These are phyloP conservation scores for Paecilomyces niveus DNA, from an alignment of 2,329 filamentous ascomycete genomes.

Conservation along the genomic window DNA sequence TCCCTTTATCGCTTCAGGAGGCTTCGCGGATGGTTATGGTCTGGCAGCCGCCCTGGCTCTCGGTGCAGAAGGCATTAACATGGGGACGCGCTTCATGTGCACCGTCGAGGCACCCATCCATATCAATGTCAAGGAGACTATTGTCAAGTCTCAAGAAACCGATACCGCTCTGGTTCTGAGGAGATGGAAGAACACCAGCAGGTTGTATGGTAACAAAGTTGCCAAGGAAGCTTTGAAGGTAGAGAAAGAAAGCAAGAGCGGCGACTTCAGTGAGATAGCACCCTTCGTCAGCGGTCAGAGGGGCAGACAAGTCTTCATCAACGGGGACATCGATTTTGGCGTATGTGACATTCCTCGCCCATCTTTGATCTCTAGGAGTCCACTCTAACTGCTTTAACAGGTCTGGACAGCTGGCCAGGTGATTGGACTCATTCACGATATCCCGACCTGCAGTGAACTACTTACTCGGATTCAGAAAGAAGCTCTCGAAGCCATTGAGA, in stretches of 20 bases:
- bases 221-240: slow-evolving; percentile 71
- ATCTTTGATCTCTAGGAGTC: neutral
- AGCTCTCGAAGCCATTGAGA: slow-evolving; percentile 59
- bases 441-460: slow-evolving; percentile 65
- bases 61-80: slow-evolving; percentile 92
- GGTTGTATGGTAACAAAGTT: slow-evolving; percentile 87
- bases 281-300: slow-evolving; percentile 84
- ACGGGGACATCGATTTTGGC: slow-evolving; percentile 83
- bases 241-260: slow-evolving; percentile 73
- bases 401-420: slow-evolving; percentile 97
- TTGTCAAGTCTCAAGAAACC: slow-evolving; percentile 80
- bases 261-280: slow-evolving; percentile 84
- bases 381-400: slow-evolving; percentile 36
- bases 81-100: slow-evolving; percentile 98
- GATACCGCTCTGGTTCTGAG: slow-evolving; percentile 84
- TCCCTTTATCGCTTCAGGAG: slow-evolving; percentile 92
- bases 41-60: slow-evolving; percentile 84
- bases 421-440: slow-evolving; percentile 79
- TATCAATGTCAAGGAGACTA: slow-evolving; percentile 85
- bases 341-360: slow-evolving; percentile 47
- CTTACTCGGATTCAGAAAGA: slow-evolving; percentile 70
- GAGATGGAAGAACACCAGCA: slow-evolving; percentile 86
- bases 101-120: slow-evolving; percentile 91
- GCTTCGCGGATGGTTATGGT: slow-evolving; percentile 90
- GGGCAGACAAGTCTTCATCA: slow-evolving; percentile 83